Base-by-base conservation (phyloP, 192 early-diverging fungal genomes). In the Funneliformis mosseae region DNA sequence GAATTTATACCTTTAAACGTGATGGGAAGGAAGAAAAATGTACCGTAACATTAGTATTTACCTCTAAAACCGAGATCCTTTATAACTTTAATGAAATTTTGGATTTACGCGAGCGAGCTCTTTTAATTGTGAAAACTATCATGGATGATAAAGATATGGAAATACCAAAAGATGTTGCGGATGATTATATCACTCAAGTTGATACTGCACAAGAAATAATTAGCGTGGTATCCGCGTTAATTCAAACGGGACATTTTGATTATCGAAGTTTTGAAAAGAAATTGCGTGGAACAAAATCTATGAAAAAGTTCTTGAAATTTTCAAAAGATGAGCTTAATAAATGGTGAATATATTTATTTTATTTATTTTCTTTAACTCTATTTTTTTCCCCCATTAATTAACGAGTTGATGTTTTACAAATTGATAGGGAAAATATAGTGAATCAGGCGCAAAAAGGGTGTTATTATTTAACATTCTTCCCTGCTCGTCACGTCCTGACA, bases 391-490 rank as follows among this genome's bases (percentile, higher is more conserved):
- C 39, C n/a, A 69, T 16, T 39, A 16, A 61, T 41, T 61, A 6
- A 76, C 8, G 10, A 4, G 14, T 33, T 33, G 33, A 33, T 33
- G 33, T 48, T 48, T 21, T 76, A 61, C 9, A 46, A 55, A 8
- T 41, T 27, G 6, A 21, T 27, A 78, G 77, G 77, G 14, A 78
- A 48, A 0, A 27, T 1, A 62, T 68, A 27, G 64, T 78, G 0
- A 48, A 69, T 48, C 0, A 41, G 18, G 43, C 64, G 6, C 77
- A 69, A 78, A 64, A 78, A 46, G 2, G 78, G 25, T 42, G 67
- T 46, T 81, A 81, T 77, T 81, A 76, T 42, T 69, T 81, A 42
- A 81, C 74, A 59, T 81, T 76, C 12, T 81, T 64, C 41, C 14
- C 67, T 21, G 74, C 46, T 8, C 73, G 80, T 41, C 80, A 81